These are phyloP conservation scores for Apiospora saccharicola DNA, from an alignment of 2,329 filamentous ascomycete species.

Conservation along the genomic window DNA sequence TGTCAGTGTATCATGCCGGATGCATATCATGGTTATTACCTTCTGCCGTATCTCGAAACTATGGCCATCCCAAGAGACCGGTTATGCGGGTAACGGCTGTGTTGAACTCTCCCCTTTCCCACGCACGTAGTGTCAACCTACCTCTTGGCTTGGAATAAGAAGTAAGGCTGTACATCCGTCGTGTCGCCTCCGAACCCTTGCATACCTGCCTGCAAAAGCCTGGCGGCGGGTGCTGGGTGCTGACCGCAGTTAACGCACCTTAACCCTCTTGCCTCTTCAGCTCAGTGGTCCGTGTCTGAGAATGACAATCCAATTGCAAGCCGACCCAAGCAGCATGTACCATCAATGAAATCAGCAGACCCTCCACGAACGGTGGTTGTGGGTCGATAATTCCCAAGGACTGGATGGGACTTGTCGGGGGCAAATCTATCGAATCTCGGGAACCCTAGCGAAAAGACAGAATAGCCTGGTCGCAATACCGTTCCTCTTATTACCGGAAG, in stretches of 20 bases:
- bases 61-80: constrained; percentile 1
- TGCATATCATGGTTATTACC: not conserved
- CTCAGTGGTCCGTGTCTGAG: constrained; percentile 20
- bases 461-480: not conserved
- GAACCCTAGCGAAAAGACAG: constrained; percentile 13
- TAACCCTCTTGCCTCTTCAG: constrained; percentile 1
- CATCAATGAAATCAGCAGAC: constrained; percentile 20
- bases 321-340: not conserved
- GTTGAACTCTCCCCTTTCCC: constrained; percentile 6
- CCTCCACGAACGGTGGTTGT: constrained; percentile 18
- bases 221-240: constrained; percentile 15
- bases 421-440: constrained; percentile 20
- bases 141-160: not conserved
- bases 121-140: not conserved
- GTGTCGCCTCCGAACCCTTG: constrained; percentile 14
- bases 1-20: constrained; percentile 3
- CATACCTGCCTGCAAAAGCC: not conserved
- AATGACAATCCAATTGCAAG: not conserved
- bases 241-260: constrained; percentile 13
- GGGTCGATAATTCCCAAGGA: constrained; percentile 12
- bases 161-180: constrained; percentile 7
- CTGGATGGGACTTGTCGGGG: constrained; percentile 13
- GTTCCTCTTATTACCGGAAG: constrained; percentile 11
- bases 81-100: constrained; percentile 11
- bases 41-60: not conserved